Evolutionary conservation across 495 filamentous ascomycete genomes (phyloP).

Genomic region (Aspergillus steynii): DNA sequence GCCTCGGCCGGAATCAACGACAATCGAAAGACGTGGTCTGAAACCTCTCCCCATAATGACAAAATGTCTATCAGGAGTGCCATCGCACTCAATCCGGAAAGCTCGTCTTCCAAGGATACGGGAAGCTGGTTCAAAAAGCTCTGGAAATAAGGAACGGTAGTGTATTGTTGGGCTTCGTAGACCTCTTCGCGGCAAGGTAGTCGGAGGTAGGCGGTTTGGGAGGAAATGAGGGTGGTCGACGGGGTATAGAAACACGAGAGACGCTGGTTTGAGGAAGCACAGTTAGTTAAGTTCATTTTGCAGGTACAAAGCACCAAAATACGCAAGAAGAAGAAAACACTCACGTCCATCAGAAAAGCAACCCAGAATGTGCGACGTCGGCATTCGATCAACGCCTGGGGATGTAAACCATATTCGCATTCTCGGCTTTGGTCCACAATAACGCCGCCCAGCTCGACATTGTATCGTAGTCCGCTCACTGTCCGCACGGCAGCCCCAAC

Average conservation of each 20-base stretch:
- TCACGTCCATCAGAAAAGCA: slow-evolving; percentile 61
- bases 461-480: slow-evolving; percentile 56
- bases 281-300: neutral
- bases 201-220: slow-evolving; percentile 61
- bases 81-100: slow-evolving; percentile 52
- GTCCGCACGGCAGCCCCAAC: slow-evolving; percentile 58
- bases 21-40: slow-evolving; percentile 55
- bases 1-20: slow-evolving; percentile 46
- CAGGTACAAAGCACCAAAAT: neutral
- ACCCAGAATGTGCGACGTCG: slow-evolving; percentile 69
- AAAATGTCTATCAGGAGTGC: slow-evolving; percentile 60
- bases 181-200: slow-evolving; percentile 58
- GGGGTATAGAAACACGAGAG: slow-evolving; percentile 57
- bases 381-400: slow-evolving; percentile 61
- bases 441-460: slow-evolving; percentile 58
- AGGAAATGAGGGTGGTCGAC: slow-evolving; percentile 37
- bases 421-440: slow-evolving; percentile 42
- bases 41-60: slow-evolving; percentile 65
- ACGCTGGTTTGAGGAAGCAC: slow-evolving; percentile 36
- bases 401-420: slow-evolving; percentile 58
- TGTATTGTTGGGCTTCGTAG: slow-evolving; percentile 57
- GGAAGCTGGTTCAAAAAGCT: slow-evolving; percentile 37
- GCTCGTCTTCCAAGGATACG: slow-evolving; percentile 27
- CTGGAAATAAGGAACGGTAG: slow-evolving; percentile 58
- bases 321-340: slow-evolving; percentile 16